Conservation (phyloP, 2,329 filamentous ascomycete genomes). For the Microdochium paspali region DNA sequence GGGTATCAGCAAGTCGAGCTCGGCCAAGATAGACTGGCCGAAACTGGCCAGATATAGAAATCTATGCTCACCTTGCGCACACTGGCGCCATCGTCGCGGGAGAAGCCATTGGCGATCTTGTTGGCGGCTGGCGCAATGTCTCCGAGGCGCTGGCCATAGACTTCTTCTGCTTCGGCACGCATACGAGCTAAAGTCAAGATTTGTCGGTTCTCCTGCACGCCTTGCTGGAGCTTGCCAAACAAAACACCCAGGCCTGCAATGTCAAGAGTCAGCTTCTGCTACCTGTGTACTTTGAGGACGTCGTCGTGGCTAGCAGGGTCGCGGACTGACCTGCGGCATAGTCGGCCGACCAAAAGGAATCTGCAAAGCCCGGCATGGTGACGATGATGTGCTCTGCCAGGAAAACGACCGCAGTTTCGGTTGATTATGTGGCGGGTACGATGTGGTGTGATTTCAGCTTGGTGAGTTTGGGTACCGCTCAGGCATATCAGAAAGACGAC, state of each 20-base stretch:
- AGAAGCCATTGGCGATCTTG: constrained; percentile 75
- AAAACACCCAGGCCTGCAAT: constrained; percentile 74
- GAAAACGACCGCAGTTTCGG: too few species aligned
- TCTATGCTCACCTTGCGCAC: constrained; percentile 67
- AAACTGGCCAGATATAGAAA: background rate
- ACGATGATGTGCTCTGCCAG: background rate
- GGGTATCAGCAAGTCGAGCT: background rate
- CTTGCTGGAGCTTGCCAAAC: constrained; percentile 94
- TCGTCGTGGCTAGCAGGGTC: background rate
- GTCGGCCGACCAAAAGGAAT: constrained; percentile 97
- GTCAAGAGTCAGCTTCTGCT: background rate
- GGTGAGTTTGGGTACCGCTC: background rate
- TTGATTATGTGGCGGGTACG: background rate
- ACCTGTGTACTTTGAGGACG: background rate
- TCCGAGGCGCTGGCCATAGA: constrained; percentile 70
- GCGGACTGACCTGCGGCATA: constrained; percentile 72
- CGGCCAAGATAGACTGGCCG: background rate
- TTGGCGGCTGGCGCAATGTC: constrained; percentile 79
- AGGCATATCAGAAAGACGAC: background rate
- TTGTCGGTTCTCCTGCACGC: constrained; percentile 90
- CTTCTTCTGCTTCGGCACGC: constrained; percentile 91
- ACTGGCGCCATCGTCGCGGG: constrained; percentile 88
- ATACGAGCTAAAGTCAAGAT: constrained; percentile 83
- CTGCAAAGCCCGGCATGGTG: constrained; percentile 80
- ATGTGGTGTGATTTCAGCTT: background rate